Base-by-base conservation (phyloP, 2,329 filamentous ascomycete species). In the Fusarium marasasianum region DNA sequence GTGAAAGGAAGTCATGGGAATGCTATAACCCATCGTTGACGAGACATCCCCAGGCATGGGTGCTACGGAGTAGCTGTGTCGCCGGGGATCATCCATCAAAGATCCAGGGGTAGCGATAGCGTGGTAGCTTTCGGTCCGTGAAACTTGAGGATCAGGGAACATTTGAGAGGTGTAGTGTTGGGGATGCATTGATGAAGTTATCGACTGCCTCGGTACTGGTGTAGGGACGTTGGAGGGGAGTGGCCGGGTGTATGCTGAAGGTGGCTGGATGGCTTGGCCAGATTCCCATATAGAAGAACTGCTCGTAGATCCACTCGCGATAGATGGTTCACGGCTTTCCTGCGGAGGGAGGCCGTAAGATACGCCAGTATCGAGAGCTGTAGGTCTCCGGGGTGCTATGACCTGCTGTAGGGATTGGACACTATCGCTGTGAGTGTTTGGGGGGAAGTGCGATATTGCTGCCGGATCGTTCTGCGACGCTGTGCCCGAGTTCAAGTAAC, bases 331-430 rank as follows among this genome's bases (percentile, higher is more conserved):
- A 38, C 81, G 79, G 40, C 77, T 81, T 33, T 78, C 78, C 48
- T 82, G 80, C 22, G 76, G 79, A 33, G 80, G 74, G 43, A 81
- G 63, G 26, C 75, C 63, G 41, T 81, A 80, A 18, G 79, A 68
- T 15, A 78, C 67, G 22, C 67, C 73, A 15, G 76, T 69, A 31
- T 81, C 81, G 31, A 80, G 72, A 59, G 75, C 74, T 10, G 77
- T 69, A 24, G 81, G 80, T 60, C 79, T 79, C 57, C 84, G 79
- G 15, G 84, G 82, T 24, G 78, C 72, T 66, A 86, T 77, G 12
- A 83, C 69, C 53, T 83, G 80, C 56, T 85, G 83, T 22, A 86
- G 76, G 11, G 80, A 78, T 55, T 82, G 81, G 5, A 81, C 77
- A 6, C 78, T 68, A 38, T 78, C 66, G 26, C 77, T 71, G 10